Evolutionary conservation across 441 rosid genomes (phyloP), one percentile per base, ranked within the genome.

Genomic region (Euphorbia schlechtendalii): DNA sequence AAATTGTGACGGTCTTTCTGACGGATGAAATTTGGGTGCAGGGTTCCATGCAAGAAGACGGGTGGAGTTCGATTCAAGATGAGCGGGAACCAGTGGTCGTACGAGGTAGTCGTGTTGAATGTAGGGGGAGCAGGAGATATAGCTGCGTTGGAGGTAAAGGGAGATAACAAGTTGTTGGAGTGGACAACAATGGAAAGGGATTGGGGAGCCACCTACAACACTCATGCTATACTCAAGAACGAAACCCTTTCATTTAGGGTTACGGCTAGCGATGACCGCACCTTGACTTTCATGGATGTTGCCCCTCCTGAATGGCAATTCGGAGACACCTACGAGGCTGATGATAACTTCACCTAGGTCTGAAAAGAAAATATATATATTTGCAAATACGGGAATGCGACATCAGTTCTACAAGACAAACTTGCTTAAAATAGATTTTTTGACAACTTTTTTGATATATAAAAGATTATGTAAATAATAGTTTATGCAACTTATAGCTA

Each of bases 91-190:
- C 83, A 82, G 21, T 82, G 71, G 59, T 86, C 75, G 76, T 77
- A 77, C 54, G 67, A 75, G 70, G 80, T 82, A 3, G 18, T 38
- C 7, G 74, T 83, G 24, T 59, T 64, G 68, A 86, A 86, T 57
- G 88, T 82, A 8, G 86, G 69, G 3, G 86, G 84, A 18, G 77
- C 88, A 2, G 88, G 91, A 30, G 83, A 85, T 13, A 76, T 81
- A 7, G 30, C 15, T 18, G 27, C 3, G 6, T 3, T 32, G 34
- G 34, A 32, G 34, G 34, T 32, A 32, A 32, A 74, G 20, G 65
- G 83, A 30, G 59, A 61, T 48, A 28, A 75, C 45, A 77, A 79
- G 65, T 22, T 73, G 61, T 22, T 71, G 18, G 49, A 52, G 18
- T 86, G 88, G 91, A 76, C 81, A 1, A 7, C 69, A 15, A 59